Evolutionary conservation across 768 basidiomycete genomes (phyloP).

Genomic region (Podaxis sp.): DNA sequence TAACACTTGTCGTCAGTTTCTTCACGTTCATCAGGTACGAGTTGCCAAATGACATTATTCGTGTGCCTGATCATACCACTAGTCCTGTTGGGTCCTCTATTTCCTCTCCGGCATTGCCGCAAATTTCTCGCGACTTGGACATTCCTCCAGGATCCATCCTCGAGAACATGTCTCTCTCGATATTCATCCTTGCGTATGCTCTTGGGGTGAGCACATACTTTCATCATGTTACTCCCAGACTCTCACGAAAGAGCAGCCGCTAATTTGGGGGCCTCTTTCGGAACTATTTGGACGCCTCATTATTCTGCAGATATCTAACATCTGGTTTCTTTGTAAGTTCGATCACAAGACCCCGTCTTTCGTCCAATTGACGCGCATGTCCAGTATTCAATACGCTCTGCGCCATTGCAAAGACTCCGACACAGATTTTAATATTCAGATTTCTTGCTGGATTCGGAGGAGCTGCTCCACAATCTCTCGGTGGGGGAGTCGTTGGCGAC

Average conservation of each 20-base stretch:
- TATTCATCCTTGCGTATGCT: slow-evolving; percentile 42
- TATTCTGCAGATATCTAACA: slow-evolving; percentile 54
- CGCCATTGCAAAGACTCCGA: slow-evolving; percentile 48
- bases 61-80: slow-evolving; percentile 15
- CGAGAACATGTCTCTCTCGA: slow-evolving; percentile 38
- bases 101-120: slow-evolving; percentile 26
- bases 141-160: slow-evolving; percentile 31
- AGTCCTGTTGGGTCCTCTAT: slow-evolving; percentile 34
- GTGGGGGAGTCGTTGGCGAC: slow-evolving; percentile 55
- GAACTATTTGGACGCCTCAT: slow-evolving; percentile 40
- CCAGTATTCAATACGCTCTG: slow-evolving; percentile 47
- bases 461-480: slow-evolving; percentile 58
- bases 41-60: slow-evolving; percentile 75
- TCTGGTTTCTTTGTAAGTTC: slow-evolving; percentile 54
- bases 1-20: slow-evolving; percentile 56
- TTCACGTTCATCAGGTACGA: slow-evolving; percentile 71
- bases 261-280: slow-evolving; percentile 37
- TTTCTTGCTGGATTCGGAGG: slow-evolving; percentile 66
- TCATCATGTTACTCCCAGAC: neutral
- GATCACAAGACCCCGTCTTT: neutral
- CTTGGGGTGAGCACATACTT: slow-evolving; percentile 25
- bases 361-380: neutral
- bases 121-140: slow-evolving; percentile 26
- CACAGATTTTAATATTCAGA: slow-evolving; percentile 56
- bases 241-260: slow-evolving; percentile 22